Conservation (phyloP, 176 grass and related monocot genomes). For the Paspalum vaginatum region DNA sequence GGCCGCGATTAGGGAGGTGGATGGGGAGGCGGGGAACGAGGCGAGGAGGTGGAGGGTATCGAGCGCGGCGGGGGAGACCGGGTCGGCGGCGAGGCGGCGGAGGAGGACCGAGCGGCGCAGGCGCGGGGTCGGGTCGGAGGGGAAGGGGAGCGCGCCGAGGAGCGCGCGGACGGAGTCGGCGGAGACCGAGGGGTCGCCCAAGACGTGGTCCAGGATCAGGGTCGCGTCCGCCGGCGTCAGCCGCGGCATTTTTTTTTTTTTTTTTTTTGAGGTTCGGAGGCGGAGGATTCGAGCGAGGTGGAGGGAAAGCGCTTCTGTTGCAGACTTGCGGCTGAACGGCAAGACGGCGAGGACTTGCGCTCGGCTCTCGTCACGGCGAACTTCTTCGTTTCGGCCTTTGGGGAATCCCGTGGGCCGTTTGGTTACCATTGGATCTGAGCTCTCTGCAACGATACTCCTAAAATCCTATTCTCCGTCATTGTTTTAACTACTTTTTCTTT, state of each 20-base stretch:
- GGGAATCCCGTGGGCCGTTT: too few relatives aligned
- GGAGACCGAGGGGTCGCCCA: constrained; percentile 35
- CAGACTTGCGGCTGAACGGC: too few relatives aligned
- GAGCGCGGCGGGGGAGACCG: constrained; percentile 39
- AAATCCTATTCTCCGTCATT: too few relatives aligned
- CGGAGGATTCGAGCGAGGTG: background rate
- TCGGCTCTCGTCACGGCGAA: too few relatives aligned
- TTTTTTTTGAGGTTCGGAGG: background rate
- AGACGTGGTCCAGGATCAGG: constrained; percentile 51
- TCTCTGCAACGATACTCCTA: too few relatives aligned
- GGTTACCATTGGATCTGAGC: too few relatives aligned
- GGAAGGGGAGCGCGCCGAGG: constrained; percentile 41
- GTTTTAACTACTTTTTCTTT: too few relatives aligned
- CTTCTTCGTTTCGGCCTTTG: too few relatives aligned
- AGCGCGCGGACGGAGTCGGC: background rate
- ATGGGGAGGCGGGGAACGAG: constrained; percentile 1
- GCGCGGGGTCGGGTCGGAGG: constrained; percentile 38
- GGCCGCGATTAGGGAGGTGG: background rate
- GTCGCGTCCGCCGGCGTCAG: constrained; percentile 37
- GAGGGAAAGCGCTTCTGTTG: background rate
- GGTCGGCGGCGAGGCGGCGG: constrained; percentile 47
- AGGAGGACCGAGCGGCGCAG: constrained; percentile 39
- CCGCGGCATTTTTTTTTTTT: constrained; percentile 47
- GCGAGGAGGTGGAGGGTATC: constrained; percentile 47
- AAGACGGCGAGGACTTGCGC: too few relatives aligned